Evolutionary conservation across 257 asterid species (phyloP).

Genomic region (Ehretia macrophylla): DNA sequence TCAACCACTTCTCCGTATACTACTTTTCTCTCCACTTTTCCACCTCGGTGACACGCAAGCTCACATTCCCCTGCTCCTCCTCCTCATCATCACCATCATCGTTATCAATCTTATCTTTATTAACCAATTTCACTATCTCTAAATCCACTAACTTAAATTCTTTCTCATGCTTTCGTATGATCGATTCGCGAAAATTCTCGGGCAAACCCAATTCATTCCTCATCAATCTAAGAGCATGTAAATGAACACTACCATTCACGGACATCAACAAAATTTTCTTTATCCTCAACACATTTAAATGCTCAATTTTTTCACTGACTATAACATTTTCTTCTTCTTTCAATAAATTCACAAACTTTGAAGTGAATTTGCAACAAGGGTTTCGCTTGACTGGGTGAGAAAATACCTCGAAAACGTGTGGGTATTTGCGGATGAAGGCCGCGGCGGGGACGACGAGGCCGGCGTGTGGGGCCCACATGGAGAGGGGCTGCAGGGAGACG

Average conservation of each 20-base stretch:
- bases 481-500: conserved; percentile 64
- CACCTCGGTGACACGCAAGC: conserved; percentile 43
- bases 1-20: conserved; percentile 73
- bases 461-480: conserved; percentile 62
- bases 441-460: conserved; percentile 60
- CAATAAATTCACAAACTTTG: conserved; percentile 42
- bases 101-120: conserved; percentile 17
- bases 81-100: too few species aligned
- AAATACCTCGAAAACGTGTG: conserved; percentile 81
- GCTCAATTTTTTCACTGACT: conserved; percentile 28
- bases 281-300: conserved; percentile 32
- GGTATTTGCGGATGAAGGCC: conserved; percentile 60
- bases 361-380: conserved; percentile 54
- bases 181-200: conserved; percentile 55
- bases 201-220: conserved; percentile 78
- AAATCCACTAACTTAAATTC: conserved; percentile 54
- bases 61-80: conserved; percentile 18
- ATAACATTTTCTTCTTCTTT: conserved; percentile 37
- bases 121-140: conserved; percentile 61
- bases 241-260: conserved; percentile 61
- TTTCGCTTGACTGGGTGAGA: conserved; percentile 56
- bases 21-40: conserved; percentile 82
- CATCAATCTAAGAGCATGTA: conserved; percentile 73
- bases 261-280: conserved; percentile 74
- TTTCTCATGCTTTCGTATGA: conserved; percentile 40